These are phyloP conservation scores for Solanum ahanhuiri DNA, from an alignment of 257 asterid genomes.

Conservation along the genomic window DNA sequence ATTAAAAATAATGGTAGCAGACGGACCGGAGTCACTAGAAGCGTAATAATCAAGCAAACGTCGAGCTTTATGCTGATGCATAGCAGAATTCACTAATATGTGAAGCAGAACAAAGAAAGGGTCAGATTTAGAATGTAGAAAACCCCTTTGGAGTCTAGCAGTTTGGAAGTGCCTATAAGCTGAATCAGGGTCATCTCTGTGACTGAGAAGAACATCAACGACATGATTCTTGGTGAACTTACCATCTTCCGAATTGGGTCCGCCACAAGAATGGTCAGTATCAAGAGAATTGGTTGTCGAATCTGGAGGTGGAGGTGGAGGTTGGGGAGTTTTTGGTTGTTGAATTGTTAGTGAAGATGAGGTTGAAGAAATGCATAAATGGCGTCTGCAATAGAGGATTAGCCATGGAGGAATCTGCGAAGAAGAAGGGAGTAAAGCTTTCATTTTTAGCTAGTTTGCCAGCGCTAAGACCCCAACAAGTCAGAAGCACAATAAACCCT, in stretches of 20 bases:
- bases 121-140: constrained; percentile 32
- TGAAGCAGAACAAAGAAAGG: constrained; percentile 58
- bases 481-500: not conserved
- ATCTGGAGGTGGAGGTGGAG: not conserved
- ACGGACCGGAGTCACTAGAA: constrained; percentile 33
- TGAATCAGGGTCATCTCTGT: constrained; percentile 39
- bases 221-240: constrained; percentile 16
- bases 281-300: not conserved
- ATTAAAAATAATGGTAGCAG: constrained; percentile 28
- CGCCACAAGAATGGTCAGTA: not conserved
- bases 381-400: not conserved
- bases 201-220: constrained; percentile 33
- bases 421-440: not conserved
- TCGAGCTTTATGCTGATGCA: constrained; percentile 24
- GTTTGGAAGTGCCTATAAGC: constrained; percentile 45
- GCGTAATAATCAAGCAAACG: constrained; percentile 26
- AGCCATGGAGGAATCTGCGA: not conserved
- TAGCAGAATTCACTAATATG: constrained; percentile 46
- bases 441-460: not conserved
- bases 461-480: not conserved
- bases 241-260: constrained; percentile 7
- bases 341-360: not conserved
- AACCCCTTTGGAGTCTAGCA: constrained; percentile 29
- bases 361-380: not conserved
- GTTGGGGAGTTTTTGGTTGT: not conserved